These are phyloP conservation scores for Lentinula guzmanii DNA, from an alignment of 768 basidiomycete species.

Conservation along the genomic window DNA sequence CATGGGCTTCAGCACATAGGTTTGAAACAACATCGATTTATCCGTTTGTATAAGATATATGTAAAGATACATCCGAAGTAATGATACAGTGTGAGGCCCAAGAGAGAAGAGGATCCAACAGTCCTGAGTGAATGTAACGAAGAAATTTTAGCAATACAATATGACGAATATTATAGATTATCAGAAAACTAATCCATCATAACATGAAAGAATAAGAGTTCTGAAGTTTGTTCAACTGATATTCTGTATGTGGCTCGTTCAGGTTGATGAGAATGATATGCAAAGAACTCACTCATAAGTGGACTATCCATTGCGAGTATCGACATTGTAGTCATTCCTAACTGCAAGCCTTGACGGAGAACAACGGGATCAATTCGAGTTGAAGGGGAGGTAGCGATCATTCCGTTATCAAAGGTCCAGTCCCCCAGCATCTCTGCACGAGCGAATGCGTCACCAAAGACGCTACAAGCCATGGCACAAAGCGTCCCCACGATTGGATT, in stretches of 20 bases:
- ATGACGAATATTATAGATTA: too few species aligned
- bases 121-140: too few species aligned
- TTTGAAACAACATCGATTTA: too few species aligned
- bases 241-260: not conserved
- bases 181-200: not conserved
- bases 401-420: not conserved
- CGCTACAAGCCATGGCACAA: constrained; percentile 3
- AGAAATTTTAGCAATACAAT: too few species aligned
- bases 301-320: constrained; percentile 3
- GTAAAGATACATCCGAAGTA: too few species aligned
- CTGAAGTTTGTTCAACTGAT: constrained; percentile 1
- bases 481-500: constrained; percentile 14
- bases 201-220: not conserved
- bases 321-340: not conserved
- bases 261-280: not conserved
- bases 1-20: too few species aligned
- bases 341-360: not conserved
- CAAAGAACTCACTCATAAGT: not conserved
- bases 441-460: not conserved
- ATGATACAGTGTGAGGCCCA: too few species aligned
- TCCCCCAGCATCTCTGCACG: not conserved
- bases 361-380: not conserved
- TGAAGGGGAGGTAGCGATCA: too few species aligned
- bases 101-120: too few species aligned
- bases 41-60: too few species aligned